Conservation (phyloP, 2,329 filamentous ascomycete genomes). For the Verruconis gallopava region DNA sequence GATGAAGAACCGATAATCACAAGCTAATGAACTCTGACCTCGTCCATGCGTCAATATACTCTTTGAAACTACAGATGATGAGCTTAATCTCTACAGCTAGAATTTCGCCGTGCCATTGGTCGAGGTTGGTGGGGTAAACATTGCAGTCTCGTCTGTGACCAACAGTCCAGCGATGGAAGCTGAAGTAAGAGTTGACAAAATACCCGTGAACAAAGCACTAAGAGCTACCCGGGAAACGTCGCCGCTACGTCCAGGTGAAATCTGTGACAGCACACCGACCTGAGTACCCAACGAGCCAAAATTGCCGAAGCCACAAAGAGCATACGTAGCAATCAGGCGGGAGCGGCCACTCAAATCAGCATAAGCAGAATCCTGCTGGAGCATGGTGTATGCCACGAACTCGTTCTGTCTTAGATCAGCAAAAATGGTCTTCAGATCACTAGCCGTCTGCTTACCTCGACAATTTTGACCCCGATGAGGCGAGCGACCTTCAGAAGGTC, state of each 20-base stretch:
- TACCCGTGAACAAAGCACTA: conserved; percentile 64
- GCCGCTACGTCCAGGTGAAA: conserved; percentile 59
- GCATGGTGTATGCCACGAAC: conserved; percentile 56
- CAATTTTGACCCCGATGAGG: conserved; percentile 74
- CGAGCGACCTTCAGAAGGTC: conserved; percentile 59
- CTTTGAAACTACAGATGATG: too few relatives aligned
- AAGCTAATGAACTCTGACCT: too few relatives aligned
- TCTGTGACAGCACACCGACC: conserved; percentile 74
- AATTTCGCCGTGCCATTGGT: not conserved
- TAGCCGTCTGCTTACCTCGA: conserved; percentile 47
- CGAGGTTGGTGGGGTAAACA: conserved; percentile 2
- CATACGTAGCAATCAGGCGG: conserved; percentile 72
- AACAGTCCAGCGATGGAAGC: conserved; percentile 69
- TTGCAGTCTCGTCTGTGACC: conserved; percentile 31
- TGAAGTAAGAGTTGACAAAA: conserved; percentile 66
- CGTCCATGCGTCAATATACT: too few relatives aligned
- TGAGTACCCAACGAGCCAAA: conserved; percentile 79
- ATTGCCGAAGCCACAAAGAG: conserved; percentile 64
- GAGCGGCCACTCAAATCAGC: conserved; percentile 53
- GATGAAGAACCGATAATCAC: too few relatives aligned
- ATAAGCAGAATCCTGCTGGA: conserved; percentile 41
- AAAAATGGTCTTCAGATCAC: conserved; percentile 10
- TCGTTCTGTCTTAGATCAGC: conserved; percentile 48
- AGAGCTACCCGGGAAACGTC: conserved; percentile 66
- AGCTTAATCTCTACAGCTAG: too few relatives aligned